Conservation (phyloP, 2,329 filamentous ascomycete species). For the Bipolaris bicolor region DNA sequence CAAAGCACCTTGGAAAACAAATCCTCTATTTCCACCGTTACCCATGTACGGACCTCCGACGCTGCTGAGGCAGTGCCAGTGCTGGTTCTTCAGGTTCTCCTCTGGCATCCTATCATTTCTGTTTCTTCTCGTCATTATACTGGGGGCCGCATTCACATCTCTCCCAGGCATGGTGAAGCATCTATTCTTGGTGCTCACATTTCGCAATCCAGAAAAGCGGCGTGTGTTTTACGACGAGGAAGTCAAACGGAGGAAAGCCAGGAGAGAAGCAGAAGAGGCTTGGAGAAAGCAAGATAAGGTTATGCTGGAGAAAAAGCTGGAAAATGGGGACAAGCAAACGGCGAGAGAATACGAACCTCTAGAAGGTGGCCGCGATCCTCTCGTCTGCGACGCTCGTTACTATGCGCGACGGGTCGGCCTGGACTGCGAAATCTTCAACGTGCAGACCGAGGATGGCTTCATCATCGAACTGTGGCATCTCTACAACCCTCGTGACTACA, state of each 20-base stretch:
- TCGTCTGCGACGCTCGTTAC: slow-evolving; percentile 80
- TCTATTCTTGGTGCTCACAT: slow-evolving; percentile 61
- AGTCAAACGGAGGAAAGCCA: slow-evolving; percentile 60
- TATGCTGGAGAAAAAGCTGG: slow-evolving; percentile 43
- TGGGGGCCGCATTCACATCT: slow-evolving; percentile 73
- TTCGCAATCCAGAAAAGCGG: slow-evolving; percentile 64
- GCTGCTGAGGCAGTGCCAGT: slow-evolving; percentile 68
- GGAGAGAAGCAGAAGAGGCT: slow-evolving; percentile 64
- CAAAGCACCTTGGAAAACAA: slow-evolving; percentile 70
- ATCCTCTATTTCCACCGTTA: slow-evolving; percentile 82
- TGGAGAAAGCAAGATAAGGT: slow-evolving; percentile 61
- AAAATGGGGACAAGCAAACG: slow-evolving; percentile 36
- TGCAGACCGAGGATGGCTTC: slow-evolving; percentile 94
- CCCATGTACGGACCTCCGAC: slow-evolving; percentile 82
- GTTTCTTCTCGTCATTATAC: slow-evolving; percentile 77
- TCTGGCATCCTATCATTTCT: slow-evolving; percentile 78
- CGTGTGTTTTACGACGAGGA: slow-evolving; percentile 80
- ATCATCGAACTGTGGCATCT: slow-evolving; percentile 89
- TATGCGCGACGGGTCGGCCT: slow-evolving; percentile 88
- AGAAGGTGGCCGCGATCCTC: slow-evolving; percentile 79
- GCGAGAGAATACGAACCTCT: slow-evolving; percentile 70
- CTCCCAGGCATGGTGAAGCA: slow-evolving; percentile 61
- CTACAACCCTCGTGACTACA: slow-evolving; percentile 79
- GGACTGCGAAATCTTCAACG: slow-evolving; percentile 80
- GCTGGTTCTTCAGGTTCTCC: slow-evolving; percentile 66